phyloP scores from a whole-genome alignment of 2,329 filamentous ascomycete species.

The Beauveria sp. region DNA sequence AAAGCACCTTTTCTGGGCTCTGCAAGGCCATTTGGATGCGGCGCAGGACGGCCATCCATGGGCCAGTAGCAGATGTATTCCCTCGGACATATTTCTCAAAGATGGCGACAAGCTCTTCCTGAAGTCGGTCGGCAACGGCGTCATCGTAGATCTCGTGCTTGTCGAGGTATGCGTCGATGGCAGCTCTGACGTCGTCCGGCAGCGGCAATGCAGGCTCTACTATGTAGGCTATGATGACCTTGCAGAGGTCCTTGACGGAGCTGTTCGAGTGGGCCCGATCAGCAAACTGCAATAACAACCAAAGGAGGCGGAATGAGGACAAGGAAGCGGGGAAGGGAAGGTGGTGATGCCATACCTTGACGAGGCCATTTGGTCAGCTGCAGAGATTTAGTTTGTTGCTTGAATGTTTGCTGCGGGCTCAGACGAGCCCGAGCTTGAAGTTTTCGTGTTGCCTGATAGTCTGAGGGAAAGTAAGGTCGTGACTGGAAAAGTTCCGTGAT shows the following conservation, averaged over 20 bases:
- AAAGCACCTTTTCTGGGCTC: constrained; percentile 52
- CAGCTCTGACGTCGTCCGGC: constrained; percentile 53
- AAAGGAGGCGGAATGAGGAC: not conserved
- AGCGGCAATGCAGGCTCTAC: constrained; percentile 50
- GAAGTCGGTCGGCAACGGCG: constrained; percentile 58
- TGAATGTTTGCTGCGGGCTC: constrained; percentile 11
- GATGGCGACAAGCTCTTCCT: constrained; percentile 62
- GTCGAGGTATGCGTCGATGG: constrained; percentile 60
- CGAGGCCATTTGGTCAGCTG: constrained; percentile 9
- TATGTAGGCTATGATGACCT: constrained; percentile 45
- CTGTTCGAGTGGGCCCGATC: constrained; percentile 15
- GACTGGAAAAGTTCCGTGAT: constrained; percentile 5
- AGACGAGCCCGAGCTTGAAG: constrained; percentile 9
- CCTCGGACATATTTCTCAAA: constrained; percentile 58
- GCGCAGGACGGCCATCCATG: constrained; percentile 63
- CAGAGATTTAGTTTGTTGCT: constrained; percentile 7
- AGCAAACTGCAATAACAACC: constrained; percentile 13
- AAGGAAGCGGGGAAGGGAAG: not conserved
- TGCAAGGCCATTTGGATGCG: constrained; percentile 56
- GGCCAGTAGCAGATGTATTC: constrained; percentile 46
- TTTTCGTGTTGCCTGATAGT: not conserved
- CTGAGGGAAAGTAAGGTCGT: not conserved
- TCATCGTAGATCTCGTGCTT: constrained; percentile 63
- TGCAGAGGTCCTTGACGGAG: constrained; percentile 53
- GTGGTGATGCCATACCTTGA: constrained; percentile 7